These are phyloP conservation scores for Euphrasia arctica DNA, from an alignment of 305 asterid species.

Conservation along the genomic window DNA sequence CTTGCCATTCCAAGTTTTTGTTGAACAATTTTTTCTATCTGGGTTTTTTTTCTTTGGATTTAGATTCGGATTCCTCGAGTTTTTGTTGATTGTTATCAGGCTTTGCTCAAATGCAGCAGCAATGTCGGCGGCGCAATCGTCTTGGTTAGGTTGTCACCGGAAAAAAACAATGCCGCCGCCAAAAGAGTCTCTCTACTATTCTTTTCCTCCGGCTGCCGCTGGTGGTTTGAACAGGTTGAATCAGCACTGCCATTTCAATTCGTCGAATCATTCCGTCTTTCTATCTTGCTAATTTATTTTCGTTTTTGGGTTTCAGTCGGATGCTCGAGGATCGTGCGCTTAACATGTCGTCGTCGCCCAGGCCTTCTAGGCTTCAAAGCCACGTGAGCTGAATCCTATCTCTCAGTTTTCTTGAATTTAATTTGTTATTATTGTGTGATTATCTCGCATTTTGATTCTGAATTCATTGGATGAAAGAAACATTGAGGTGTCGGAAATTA, in stretches of 20 bases:
- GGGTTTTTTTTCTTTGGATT: not conserved
- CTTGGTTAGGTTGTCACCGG: not conserved
- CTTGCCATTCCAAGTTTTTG: slow-evolving; percentile 11
- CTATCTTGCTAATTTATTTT: not conserved
- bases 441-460: not conserved
- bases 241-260: not conserved
- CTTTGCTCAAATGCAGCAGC: not conserved
- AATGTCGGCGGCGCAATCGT: slow-evolving; percentile 18
- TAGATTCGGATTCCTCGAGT: not conserved
- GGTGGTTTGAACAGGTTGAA: slow-evolving; percentile 21
- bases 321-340: slow-evolving; percentile 40
- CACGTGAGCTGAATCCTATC: slow-evolving; percentile 30
- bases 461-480: not conserved
- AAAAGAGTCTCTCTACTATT: slow-evolving; percentile 22
- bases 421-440: not conserved
- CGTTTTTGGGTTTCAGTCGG: slow-evolving; percentile 17
- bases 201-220: slow-evolving; percentile 12
- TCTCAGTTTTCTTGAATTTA: not conserved
- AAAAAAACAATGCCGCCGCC: slow-evolving; percentile 24
- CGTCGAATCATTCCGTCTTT: not conserved
- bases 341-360: slow-evolving; percentile 49
- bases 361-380: slow-evolving; percentile 28
- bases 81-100: not conserved
- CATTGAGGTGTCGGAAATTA: not conserved
- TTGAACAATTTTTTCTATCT: slow-evolving; percentile 15